Evolutionary conservation across 2,329 filamentous ascomycete genomes (phyloP).

Genomic region (Thielaviopsis ethacetica): DNA sequence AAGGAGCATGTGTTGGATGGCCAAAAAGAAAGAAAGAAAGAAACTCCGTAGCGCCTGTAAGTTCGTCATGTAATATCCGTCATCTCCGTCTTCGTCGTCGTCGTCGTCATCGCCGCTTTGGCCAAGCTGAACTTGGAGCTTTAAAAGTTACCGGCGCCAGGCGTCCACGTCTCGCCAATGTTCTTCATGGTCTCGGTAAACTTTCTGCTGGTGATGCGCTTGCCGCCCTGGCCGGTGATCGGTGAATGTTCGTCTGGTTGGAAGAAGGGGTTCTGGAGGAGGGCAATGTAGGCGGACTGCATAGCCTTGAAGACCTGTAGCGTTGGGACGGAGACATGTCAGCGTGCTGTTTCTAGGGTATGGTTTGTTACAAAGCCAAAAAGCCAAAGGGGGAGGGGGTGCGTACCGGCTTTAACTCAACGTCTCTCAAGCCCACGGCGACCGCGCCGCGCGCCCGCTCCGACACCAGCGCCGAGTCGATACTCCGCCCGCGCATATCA

Average conservation of each 20-base stretch:
- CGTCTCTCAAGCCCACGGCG: slow-evolving; percentile 57
- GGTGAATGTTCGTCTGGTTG: slow-evolving; percentile 71
- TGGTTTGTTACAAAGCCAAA: neutral
- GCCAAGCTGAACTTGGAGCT: neutral
- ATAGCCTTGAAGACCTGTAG: slow-evolving; percentile 58
- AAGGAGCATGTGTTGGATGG: neutral
- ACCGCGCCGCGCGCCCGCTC: slow-evolving; percentile 17
- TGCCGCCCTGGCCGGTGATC: slow-evolving; percentile 33
- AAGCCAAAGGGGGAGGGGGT: slow-evolving; percentile 21
- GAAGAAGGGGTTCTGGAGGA: slow-evolving; percentile 92
- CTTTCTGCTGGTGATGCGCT: slow-evolving; percentile 63
- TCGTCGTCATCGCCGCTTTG: neutral
- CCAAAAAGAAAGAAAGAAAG: neutral
- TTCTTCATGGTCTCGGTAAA: slow-evolving; percentile 72
- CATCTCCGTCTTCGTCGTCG: neutral
- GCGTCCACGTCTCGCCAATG: slow-evolving; percentile 74
- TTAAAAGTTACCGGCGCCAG: slow-evolving; percentile 49
- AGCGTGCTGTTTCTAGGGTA: neutral
- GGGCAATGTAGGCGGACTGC: slow-evolving; percentile 76
- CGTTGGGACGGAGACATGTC: neutral
- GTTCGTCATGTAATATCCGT: no score
- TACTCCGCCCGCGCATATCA: slow-evolving; percentile 64
- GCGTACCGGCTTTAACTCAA: slow-evolving; percentile 61
- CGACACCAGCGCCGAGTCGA: slow-evolving; percentile 18
- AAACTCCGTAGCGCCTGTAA: no score